These are phyloP conservation scores for Aschersonia sp. DNA, from an alignment of 2,329 filamentous ascomycete genomes.

Conservation along the genomic window DNA sequence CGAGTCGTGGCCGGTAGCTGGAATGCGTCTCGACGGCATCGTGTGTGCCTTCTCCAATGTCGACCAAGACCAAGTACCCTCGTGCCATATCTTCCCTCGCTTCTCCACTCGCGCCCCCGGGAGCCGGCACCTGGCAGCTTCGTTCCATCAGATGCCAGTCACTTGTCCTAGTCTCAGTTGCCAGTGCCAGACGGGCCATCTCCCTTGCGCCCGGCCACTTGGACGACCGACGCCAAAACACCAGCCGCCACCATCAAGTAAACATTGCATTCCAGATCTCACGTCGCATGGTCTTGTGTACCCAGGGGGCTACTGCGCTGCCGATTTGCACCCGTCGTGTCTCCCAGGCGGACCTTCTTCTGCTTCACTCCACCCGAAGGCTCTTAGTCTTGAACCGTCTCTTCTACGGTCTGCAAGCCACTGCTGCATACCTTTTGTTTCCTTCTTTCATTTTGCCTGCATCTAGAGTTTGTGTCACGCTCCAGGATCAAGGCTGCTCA, in stretches of 20 bases:
- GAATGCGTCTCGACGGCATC: conserved; percentile 6
- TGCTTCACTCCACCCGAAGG: not conserved
- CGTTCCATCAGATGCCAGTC: conserved; percentile 5
- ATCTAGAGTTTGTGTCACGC: not conserved
- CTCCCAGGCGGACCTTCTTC: conserved; percentile 1
- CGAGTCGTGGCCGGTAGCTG: conserved; percentile 2
- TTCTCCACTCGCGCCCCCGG: conserved; percentile 1
- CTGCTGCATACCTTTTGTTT: conserved; percentile 1
- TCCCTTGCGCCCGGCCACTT: conserved; percentile 4
- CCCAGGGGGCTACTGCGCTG: not conserved
- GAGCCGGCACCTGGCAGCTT: conserved; percentile 4
- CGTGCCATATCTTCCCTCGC: not conserved
- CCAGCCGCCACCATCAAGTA: conserved; percentile 4
- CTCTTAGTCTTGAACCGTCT: not conserved
- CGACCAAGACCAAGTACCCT: not conserved
- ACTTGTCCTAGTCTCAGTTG: conserved; percentile 5
- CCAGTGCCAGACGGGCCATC: conserved; percentile 4
- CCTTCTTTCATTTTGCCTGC: not conserved
- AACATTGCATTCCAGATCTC: conserved; percentile 10
- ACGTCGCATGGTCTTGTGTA: not conserved
- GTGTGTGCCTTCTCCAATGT: not conserved
- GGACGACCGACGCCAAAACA: conserved; percentile 4
- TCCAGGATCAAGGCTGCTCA: too few species aligned
- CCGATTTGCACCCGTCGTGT: conserved; percentile 3
- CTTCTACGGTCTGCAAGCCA: not conserved